Percentiles rank a stretch among this genome's conserved stretches.
These are phyloP conservation scores for Bonia amplexicaulis DNA, from an alignment of 176 grass and related monocot species.

Conservation along the genomic window DNA sequence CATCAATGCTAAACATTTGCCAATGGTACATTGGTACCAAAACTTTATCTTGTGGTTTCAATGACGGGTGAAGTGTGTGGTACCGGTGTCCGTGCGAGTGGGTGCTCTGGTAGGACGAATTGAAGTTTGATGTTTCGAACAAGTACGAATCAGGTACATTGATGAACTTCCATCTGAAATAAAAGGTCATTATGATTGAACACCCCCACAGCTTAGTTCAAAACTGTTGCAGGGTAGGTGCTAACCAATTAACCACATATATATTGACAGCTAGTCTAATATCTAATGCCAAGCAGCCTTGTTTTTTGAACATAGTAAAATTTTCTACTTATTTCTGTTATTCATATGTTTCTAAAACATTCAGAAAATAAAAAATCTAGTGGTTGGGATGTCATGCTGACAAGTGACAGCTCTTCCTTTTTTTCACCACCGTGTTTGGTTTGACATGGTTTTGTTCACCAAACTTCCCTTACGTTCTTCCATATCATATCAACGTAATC, in stretches of 20 bases:
- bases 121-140: neutral
- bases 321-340: neutral
- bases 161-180: slow-evolving; percentile 35
- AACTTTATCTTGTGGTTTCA: slow-evolving; percentile 18
- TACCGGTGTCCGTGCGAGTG: slow-evolving; percentile 1
- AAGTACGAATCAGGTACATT: neutral
- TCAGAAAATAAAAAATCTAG: neutral
- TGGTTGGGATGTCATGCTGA: slow-evolving; percentile 25
- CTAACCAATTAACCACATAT: neutral
- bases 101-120: neutral
- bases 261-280: neutral
- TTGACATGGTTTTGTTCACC: slow-evolving; percentile 21
- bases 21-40: neutral
- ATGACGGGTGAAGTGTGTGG: slow-evolving; percentile 12
- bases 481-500: neutral
- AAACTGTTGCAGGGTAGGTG: neutral
- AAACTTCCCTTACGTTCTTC: slow-evolving; percentile 3
- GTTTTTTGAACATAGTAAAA: neutral
- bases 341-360: neutral
- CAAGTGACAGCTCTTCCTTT: slow-evolving; percentile 4
- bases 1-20: slow-evolving; percentile 6
- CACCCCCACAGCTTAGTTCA: neutral
- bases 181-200: neutral
- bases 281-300: neutral
- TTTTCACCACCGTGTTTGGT: neutral